Base-by-base conservation (phyloP, 225 moss, liverwort and hornwort species). In the Thuidium tamariscinum region DNA sequence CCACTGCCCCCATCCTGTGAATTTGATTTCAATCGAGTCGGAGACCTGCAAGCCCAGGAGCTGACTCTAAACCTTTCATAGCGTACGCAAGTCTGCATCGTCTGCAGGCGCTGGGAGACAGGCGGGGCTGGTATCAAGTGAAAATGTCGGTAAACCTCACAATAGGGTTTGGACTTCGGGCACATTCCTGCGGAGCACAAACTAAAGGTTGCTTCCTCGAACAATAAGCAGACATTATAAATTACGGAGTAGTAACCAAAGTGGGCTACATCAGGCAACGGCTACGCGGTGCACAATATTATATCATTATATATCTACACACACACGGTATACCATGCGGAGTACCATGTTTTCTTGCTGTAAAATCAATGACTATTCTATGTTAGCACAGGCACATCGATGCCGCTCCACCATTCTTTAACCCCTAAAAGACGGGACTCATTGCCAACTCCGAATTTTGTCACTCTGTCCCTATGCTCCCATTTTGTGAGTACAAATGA, bases 381-480 rank as follows among this genome's bases (percentile, higher is more conserved):
- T 60, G 42, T 30, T 57, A 52, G 5, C 11, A 21, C 6, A 60
- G 26, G 42, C 14, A 13, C 41, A 59, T 41, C 5, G 5, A 60
- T 79, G 13, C 42, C 4, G 9, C 42, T 44, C 9, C 21, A 30
- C 42, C 60, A 59, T 39, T 37, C 37, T 57, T 77, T 56, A 7
- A 37, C 4, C 56, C 49, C 9, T 49, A 49, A 13, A 30, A 64
- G 18, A 34, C 1, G 4, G 5, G 34, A 18, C 2, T 42, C 51
- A 26, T 11, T 39, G 5, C 3, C 37, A 54, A 56, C 26, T 78
- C 25, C 2, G 2, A 54, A 77, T 36, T 55, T 54, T 25, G 6
- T 54, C 10, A 26, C 17, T 36, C 3, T 37, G 0, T 36, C 0
- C 8, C 1, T 9, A 5, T 36, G 4, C 5, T 76, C 5, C 18